phyloP scores from a whole-genome alignment of 2,329 filamentous ascomycete species.

The Penicillium occitanis region DNA sequence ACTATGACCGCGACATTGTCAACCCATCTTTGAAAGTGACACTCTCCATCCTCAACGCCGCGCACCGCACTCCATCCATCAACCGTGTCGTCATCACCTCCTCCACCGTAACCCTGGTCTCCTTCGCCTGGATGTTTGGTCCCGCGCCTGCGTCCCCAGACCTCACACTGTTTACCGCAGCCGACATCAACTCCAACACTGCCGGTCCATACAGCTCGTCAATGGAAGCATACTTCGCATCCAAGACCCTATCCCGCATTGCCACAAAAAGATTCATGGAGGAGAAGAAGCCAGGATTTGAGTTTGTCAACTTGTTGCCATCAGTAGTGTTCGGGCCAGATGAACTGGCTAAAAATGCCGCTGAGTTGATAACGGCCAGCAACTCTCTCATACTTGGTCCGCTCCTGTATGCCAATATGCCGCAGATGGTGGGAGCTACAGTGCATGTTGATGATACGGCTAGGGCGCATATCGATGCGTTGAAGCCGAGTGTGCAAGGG shows the following conservation, averaged over 20 bases:
- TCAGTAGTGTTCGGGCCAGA: slow-evolving; percentile 13
- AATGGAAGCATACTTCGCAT: slow-evolving; percentile 35
- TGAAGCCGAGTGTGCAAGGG: neutral
- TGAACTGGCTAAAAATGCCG: neutral
- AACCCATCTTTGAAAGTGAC: neutral
- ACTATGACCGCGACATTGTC: slow-evolving; percentile 11
- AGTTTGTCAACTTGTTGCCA: slow-evolving; percentile 14
- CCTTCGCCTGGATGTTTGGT: slow-evolving; percentile 23
- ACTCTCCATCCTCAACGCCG: neutral
- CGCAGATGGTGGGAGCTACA: slow-evolving; percentile 3
- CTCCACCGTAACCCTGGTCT: slow-evolving; percentile 27
- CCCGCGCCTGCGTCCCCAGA: neutral
- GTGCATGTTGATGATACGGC: slow-evolving; percentile 15
- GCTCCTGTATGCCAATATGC: neutral
- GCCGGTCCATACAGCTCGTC: slow-evolving; percentile 15
- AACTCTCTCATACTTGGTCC: neutral
- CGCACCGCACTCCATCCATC: neutral
- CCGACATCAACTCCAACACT: slow-evolving; percentile 8
- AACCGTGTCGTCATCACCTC: slow-evolving; percentile 8
- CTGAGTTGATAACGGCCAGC: neutral
- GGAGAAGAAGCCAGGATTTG: neutral
- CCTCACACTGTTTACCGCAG: neutral
- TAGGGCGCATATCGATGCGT: slow-evolving; percentile 11
- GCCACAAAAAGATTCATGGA: slow-evolving; percentile 27
- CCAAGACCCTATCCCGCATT: slow-evolving; percentile 30